A percentile compares a stretch with the other conserved stretches of the same genome.
phyloP scores from a whole-genome alignment of 2,329 filamentous ascomycete species.

The Pseudogymnoascus sp. region DNA sequence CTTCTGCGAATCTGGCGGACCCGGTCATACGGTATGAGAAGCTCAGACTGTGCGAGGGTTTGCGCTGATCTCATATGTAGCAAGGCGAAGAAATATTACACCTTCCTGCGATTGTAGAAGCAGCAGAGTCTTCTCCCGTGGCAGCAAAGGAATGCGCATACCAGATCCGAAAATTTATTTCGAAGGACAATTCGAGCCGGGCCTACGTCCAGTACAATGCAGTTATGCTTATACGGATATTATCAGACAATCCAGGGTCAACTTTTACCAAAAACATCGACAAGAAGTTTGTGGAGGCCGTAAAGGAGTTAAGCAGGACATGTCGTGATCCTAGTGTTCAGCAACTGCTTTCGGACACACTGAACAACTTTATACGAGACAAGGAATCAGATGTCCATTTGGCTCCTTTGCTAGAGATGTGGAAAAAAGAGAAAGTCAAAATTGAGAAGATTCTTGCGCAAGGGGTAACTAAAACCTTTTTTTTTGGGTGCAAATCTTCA shows the following conservation, averaged over 20 bases:
- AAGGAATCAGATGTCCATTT: slow-evolving; percentile 70
- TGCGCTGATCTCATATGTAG: slow-evolving; percentile 10
- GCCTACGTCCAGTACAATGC: slow-evolving; percentile 86
- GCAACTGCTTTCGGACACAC: slow-evolving; percentile 78
- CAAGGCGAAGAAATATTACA: slow-evolving; percentile 85
- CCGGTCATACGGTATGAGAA: slow-evolving; percentile 43
- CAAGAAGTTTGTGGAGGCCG: slow-evolving; percentile 66
- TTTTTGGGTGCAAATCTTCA: background rate
- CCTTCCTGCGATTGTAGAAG: slow-evolving; percentile 87
- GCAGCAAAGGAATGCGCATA: slow-evolving; percentile 76
- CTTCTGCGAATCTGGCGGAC: slow-evolving; percentile 69
- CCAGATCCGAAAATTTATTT: slow-evolving; percentile 73
- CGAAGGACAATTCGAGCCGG: slow-evolving; percentile 56
- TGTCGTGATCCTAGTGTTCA: slow-evolving; percentile 67
- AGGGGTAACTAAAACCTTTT: background rate
- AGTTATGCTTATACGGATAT: slow-evolving; percentile 88
- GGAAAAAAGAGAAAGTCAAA: slow-evolving; percentile 73
- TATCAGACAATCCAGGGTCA: slow-evolving; percentile 82
- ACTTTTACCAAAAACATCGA: slow-evolving; percentile 90
- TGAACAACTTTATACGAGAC: slow-evolving; percentile 67
- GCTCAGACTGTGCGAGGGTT: background rate
- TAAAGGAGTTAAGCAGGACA: slow-evolving; percentile 65
- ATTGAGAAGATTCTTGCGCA: slow-evolving; percentile 38
- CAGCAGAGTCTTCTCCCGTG: slow-evolving; percentile 81
- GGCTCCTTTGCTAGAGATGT: slow-evolving; percentile 68